These are phyloP conservation scores for Hirschfeldia incana DNA, from an alignment of 345 rosid genomes.

Conservation along the genomic window DNA sequence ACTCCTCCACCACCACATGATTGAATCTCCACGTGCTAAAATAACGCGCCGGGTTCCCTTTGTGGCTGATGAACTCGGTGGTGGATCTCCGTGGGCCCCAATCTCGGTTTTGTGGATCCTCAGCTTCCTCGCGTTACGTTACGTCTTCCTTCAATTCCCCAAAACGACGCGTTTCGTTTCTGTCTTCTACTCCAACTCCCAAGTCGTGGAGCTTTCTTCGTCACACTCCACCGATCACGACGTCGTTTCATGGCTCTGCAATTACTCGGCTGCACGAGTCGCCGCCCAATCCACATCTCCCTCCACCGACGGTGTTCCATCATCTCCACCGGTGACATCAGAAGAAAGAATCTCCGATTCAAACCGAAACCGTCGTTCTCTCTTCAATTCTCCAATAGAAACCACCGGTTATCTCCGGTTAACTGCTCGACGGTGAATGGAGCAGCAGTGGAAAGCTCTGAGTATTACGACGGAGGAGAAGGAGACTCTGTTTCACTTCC, in stretches of 20 bases:
- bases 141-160: neutral
- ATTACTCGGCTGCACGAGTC: slow-evolving; percentile 44
- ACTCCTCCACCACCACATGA: too few species aligned
- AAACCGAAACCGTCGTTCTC: slow-evolving; percentile 16
- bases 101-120: slow-evolving; percentile 13
- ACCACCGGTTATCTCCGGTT: slow-evolving; percentile 26
- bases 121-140: slow-evolving; percentile 27
- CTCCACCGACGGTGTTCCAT: slow-evolving; percentile 33
- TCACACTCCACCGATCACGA: slow-evolving; percentile 4
- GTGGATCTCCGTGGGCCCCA: slow-evolving; percentile 35
- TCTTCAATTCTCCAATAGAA: slow-evolving; percentile 13
- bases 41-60: neutral
- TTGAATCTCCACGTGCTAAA: too few species aligned
- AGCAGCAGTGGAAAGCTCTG: slow-evolving; percentile 44
- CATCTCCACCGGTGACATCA: slow-evolving; percentile 2
- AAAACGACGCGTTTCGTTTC: slow-evolving; percentile 22
- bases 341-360: slow-evolving; percentile 35
- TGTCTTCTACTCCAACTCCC: neutral
- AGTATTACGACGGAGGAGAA: slow-evolving; percentile 37
- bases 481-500: slow-evolving; percentile 43
- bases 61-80: slow-evolving; percentile 38
- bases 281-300: slow-evolving; percentile 39
- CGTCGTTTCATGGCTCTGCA: slow-evolving; percentile 51
- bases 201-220: slow-evolving; percentile 16
- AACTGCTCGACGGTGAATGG: slow-evolving; percentile 65